A percentile compares a stretch with the other conserved stretches of the same genome.
These are phyloP conservation scores for Saccharomycopsis schoenii DNA, from an alignment of 805 yeast genomes.

Conservation along the genomic window DNA sequence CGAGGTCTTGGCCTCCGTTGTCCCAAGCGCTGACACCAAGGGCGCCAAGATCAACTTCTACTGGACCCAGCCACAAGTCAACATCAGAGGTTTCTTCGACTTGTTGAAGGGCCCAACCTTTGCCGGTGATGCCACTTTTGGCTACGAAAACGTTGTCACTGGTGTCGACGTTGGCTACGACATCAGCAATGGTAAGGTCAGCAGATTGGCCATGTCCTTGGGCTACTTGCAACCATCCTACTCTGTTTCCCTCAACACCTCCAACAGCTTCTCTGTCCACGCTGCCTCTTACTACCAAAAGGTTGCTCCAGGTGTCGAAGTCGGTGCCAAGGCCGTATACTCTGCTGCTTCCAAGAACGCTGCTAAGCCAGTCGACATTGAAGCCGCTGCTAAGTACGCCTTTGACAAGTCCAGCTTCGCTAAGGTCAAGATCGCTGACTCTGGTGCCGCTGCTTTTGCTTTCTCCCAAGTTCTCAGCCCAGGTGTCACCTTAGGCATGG, in stretches of 20 bases:
- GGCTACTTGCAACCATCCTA: constrained; percentile 88
- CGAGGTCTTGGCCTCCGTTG: constrained; percentile 77
- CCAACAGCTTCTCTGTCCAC: constrained; percentile 79
- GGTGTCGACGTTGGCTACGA: constrained; percentile 98
- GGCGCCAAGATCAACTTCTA: constrained; percentile 82
- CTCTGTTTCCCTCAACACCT: constrained; percentile 63
- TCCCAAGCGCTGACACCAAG: constrained; percentile 75
- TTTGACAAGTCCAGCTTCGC: constrained; percentile 83
- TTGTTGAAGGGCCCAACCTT: constrained; percentile 91
- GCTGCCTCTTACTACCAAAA: constrained; percentile 96
- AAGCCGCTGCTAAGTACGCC: constrained; percentile 90
- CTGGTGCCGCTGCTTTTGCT: constrained; percentile 87
- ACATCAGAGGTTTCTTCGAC: constrained; percentile 92
- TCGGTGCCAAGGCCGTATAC: constrained; percentile 96
- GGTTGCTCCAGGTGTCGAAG: constrained; percentile 85
- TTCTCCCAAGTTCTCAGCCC: constrained; percentile 93
- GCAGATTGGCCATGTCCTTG: constrained; percentile 86
- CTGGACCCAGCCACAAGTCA: constrained; percentile 87
- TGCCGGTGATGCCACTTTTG: constrained; percentile 88
- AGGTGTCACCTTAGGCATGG: constrained; percentile 94
- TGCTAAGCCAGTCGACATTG: constrained; percentile 75
- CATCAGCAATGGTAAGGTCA: constrained; percentile 82
- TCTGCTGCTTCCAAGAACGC: constrained; percentile 65
- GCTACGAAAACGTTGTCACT: constrained; percentile 92
- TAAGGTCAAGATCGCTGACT: constrained; percentile 94